Evolutionary conservation across 495 filamentous ascomycete genomes (phyloP), one percentile per base, ranked within the genome.

Genomic region (Lasiosphaeria miniovina): DNA sequence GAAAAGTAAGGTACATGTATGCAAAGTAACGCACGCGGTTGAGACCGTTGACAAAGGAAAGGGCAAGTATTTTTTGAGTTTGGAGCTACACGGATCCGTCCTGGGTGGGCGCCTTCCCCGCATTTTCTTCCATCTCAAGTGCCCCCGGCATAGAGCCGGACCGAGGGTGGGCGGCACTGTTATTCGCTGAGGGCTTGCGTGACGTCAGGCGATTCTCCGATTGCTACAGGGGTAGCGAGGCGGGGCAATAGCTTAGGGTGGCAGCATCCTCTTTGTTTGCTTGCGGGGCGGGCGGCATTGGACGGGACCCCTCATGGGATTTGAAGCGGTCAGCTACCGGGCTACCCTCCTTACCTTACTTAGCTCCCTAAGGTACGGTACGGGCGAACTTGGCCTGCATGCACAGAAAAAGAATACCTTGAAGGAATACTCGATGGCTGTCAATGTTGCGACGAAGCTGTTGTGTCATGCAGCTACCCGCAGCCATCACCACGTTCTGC

Each of bases 151-250:
- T 59, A 62, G 55, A 45, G 52, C 61, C 50, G 53, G 36, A 4
- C 52, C 49, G 49, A 38, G 49, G 51, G 14, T 38, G 15, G 14
- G 17, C 32, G 33, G 31, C 59, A 15, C 54, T 45, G 54, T 54
- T 48, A 58, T 62, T 62, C 51, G 61, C 43, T 46, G 12, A 9
- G 24, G 36, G 7, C n/a, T 41, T 24, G 9, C 7, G 64, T 66
- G 64, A 66, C 64, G 64, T 66, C 64, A 63, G 36, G 53, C 49
- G n/a, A 9, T 6, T 34, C 43, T 34, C 32, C 8, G 15, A 24
- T 36, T 17, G 4, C 54, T 11, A 32, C 33, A 33, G 49, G 32
- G 32, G 32, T 52, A 35, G 6, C 12, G 33, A 4, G 10, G 34
- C 4, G 7, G 31, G 46, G n/a, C 24, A 24, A 24, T 24, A 24